Evolutionary conservation across 306 rosid species (phyloP), one percentile per base, ranked within the genome.

Genomic region (Boehmeria nivea): DNA sequence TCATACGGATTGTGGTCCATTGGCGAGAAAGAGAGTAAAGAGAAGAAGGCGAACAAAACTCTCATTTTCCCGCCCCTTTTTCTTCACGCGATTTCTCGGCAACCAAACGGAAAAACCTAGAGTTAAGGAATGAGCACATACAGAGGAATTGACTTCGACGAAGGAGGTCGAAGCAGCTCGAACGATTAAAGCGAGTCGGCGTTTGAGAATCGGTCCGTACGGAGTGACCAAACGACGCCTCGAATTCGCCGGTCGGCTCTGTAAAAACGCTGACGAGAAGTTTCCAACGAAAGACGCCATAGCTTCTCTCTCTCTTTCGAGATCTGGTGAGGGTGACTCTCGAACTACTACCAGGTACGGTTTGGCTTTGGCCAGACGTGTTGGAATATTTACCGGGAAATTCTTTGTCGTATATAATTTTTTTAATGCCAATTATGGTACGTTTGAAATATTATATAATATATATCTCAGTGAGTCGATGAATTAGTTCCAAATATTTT

Each of bases 121-220:
- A 12, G 36, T n/a, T n/a, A 23, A 20, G 20, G 57, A 44, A 36
- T 55, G 59, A 57, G 50, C 20, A 51, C 37, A 14, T 61, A 72
- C 82, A 10, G 59, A 18, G 53, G 72, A 60, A 0, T 49, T 69
- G 66, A 82, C 36, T 34, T 84, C 73, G 14, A 61, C 25, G 52
- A 69, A 1, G 59, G 56, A 25, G 10, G 76, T 46, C 9, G 88
- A 76, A 59, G 86, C 49, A 69, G 88, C 82, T 27, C 44, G 81
- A 47, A 63, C 47, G 27, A 45, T 65, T 6, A 72, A 22, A 2
- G 72, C 4, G 54, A 63, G 72, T 62, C 54, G 23, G 38, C 56
- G 76, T 7, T 53, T 61, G 68, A 65, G 50, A 54, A 51, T 58
- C 24, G 81, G 42, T 6, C 67, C 20, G 38, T 12, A 13, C 68